phyloP scores from a whole-genome alignment of 2,329 filamentous ascomycete species.

The Botryotinia calthae region DNA sequence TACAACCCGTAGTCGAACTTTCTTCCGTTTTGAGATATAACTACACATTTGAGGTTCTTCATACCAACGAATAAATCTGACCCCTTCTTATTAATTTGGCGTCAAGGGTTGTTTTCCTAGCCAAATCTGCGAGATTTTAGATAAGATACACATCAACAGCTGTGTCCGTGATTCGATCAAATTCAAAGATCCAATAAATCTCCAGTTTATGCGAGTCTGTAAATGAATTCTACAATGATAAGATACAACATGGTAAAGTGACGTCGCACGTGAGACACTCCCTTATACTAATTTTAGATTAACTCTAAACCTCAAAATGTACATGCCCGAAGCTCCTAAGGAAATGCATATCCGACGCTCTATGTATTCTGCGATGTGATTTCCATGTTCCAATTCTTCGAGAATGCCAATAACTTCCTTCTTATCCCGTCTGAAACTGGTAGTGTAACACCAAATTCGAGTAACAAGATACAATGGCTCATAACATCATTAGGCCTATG shows the following conservation, averaged over 20 bases:
- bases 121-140: not conserved
- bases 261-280: not conserved
- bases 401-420: constrained; percentile 48
- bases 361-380: constrained; percentile 26
- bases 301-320: not conserved
- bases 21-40: constrained; percentile 36
- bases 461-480: constrained; percentile 50
- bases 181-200: not conserved
- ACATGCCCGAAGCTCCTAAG: constrained; percentile 35
- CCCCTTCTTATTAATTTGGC: not conserved
- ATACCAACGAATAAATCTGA: not conserved
- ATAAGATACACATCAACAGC: not conserved
- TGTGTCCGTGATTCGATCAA: not conserved
- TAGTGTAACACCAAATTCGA: constrained; percentile 51
- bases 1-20: not conserved
- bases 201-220: not conserved
- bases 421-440: constrained; percentile 54
- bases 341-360: constrained; percentile 39
- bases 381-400: constrained; percentile 35
- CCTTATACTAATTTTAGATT: not conserved
- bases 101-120: not conserved
- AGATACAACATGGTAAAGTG: not conserved
- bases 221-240: not conserved
- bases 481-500: constrained; percentile 50
- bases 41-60: not conserved